Percentiles rank a stretch among this genome's conserved stretches.
Conservation (phyloP, 179 eudicot species). For the Monotropa hypopitys region DNA sequence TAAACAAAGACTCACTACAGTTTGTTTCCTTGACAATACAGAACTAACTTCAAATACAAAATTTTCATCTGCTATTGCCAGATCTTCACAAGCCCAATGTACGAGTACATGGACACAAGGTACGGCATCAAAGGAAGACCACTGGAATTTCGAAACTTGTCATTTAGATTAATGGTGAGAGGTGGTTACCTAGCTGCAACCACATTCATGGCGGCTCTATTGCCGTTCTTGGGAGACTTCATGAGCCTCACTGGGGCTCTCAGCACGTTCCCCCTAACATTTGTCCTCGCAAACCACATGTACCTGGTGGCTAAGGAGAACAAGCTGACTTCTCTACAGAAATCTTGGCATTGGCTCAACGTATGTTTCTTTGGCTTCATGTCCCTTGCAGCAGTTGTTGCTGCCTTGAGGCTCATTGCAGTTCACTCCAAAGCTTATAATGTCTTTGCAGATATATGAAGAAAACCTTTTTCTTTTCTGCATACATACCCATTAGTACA, state of each 20-base stretch:
- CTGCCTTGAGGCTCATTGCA: conserved; percentile 68
- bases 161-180: conserved; percentile 50
- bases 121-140: conserved; percentile 58
- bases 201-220: conserved; percentile 60
- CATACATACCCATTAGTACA: neutral
- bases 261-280: conserved; percentile 81
- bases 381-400: conserved; percentile 52
- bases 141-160: conserved; percentile 40
- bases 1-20: neutral
- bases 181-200: conserved; percentile 66
- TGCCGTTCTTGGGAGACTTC: conserved; percentile 91
- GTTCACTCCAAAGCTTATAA: conserved; percentile 54
- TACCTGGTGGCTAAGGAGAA: conserved; percentile 46
- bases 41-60: neutral
- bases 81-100: conserved; percentile 94
- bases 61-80: conserved; percentile 7
- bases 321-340: conserved; percentile 35
- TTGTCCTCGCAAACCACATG: conserved; percentile 88
- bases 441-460: conserved; percentile 62
- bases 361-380: conserved; percentile 51
- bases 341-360: conserved; percentile 82
- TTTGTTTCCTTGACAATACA: neutral
- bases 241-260: conserved; percentile 87
- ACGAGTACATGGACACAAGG: conserved; percentile 81
- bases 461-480: neutral